Base-by-base conservation (phyloP, 805 yeast genomes). In the Peterozyma toletana region DNA sequence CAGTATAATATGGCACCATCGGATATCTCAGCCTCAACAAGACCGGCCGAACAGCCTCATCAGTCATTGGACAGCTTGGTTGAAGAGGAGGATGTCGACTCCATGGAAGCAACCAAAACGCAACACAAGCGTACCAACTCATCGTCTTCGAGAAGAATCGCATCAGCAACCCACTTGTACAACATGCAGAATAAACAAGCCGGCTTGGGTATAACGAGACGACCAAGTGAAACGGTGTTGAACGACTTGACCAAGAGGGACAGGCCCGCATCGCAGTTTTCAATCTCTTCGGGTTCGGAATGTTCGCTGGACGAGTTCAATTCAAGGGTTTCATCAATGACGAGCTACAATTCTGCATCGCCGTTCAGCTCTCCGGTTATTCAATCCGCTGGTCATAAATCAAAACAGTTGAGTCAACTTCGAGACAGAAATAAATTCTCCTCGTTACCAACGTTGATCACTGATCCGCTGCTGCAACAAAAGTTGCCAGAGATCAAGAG, bases 151-250 rank as follows among this genome's bases (percentile, higher is more conserved):
- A 21, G 27, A 21, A 21, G 27, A 21, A 21, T 21, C 27, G 27
- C 27, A 21, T 21, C 27, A 21, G 27, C 7, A 21, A 21, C 27
- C 27, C 27, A 21, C 27, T 21, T 21, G 27, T 21, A 21, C 27
- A 21, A 21, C 7, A 21, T 21, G 27, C 27, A 21, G 27, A 21
- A 21, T 7, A 21, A 21, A 7, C 27, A 21, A 21, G 38, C 42
- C 4, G 61, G 59, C 1, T 46, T 58, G 17, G 60, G 63, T 11
- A 56, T 59, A 17, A 21, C 27, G 27, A 47, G 52, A 38, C 48
- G 63, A 35, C 62, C 63, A 17, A 54, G 59, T 41, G 64, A 59
- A 39, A 44, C 59, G 13, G 49, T 55, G 1, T 33, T 54, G 13
- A 42, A 37, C 29, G 14, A 13, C 9, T 11, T 44, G 2, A 43